Evolutionary conservation across 768 basidiomycete species (phyloP), one percentile per base, ranked within the genome.

Genomic region (Lactarius pseudohatsudake): DNA sequence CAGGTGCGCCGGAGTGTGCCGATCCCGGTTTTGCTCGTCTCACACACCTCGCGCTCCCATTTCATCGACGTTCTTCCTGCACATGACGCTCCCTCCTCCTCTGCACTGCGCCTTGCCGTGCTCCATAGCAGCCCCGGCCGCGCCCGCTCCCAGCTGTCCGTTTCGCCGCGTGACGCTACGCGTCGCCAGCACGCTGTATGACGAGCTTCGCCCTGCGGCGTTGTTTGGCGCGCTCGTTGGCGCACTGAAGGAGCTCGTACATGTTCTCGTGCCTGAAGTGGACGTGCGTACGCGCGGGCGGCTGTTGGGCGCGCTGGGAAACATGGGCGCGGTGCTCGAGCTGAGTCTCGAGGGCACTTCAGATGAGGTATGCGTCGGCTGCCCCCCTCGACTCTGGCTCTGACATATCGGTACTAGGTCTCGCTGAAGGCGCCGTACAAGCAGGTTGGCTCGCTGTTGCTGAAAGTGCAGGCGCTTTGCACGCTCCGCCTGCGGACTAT

Each of bases 101-200:
- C 30, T 0, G 30, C 3, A 3, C 30, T 3, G 3, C 30, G 3
- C 30, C 3, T 30, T 30, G 30, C 30, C 30, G 30, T 62, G 36
- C 66, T 77, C 38, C 53, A 70, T 58, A 73, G 67, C 0, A 75
- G 75, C 18, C 69, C 73, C 71, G 2, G 65, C 62, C 5, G 71
- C 66, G 16, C 63, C 76, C 10, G 72, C 72, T 2, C 75, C 71
- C 1, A 72, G 71, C 13, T 72, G 76, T 11, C 73, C 75, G 5
- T 40, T 78, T n/a, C 53, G 59, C 53, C 57, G 67, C 40, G 67
- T 72, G 16, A 66, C 66, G 26, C 59, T 77, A n/a, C 72, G 70
- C 40, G 61, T 77, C 22, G 68, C 74, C 15, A 70, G 68, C n/a
- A 77, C 77, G 11, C 69, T 78, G 28, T 77, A 76, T 64, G 76